Base-by-base conservation (phyloP, 2,329 filamentous ascomycete species). In the Stenocarpella maydis region DNA sequence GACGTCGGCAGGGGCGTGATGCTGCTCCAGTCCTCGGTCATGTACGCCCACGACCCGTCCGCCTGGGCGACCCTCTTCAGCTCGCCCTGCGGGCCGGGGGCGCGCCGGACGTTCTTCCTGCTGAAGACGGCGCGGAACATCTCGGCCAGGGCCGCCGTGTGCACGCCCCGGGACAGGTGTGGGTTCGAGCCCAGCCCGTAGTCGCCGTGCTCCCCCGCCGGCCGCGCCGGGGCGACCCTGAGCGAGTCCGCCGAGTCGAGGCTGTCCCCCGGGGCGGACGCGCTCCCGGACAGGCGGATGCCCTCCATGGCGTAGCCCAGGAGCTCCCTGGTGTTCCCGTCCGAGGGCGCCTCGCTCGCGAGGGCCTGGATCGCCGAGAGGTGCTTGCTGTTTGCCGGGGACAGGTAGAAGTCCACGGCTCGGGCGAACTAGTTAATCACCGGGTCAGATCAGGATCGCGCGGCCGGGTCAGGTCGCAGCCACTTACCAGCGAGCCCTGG, bases 261-360 rank as follows among this genome's bases (percentile, higher is more conserved):
- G 2, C 86, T 87, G 67, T 87, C 81, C 47, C 90, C 88, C 81
- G 88, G 90, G 1, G 88, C 82, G 12, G 87, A 86, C 67, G 88
- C 87, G 0, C 87, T 87, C 14, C 89, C 88, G 4, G 89, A 88
- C 65, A 95, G 83, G 47, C 92, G 89, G 67, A 92, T 85, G 19
- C 89, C 92, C 78, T 93, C 93, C 82, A 91, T 84, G 52, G 87
- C 88, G 76, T 93, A 94, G 47, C 89, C 90, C 1, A 91, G 83
- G 2, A 95, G 83, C 41, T 87, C 80, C 1, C 88, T 84, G 72
- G 94, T 90, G 0, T 85, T 86, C 72, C 90, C 87, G 15, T 87
- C 84, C 1, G 82, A 81, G 0, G 85, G 82, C 5, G 88, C 83
- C 47, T 85, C 76, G 41, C 84, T 80, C 34, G 92, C 88, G 19